Evolutionary conservation across 2,329 filamentous ascomycete species (phyloP), one percentile per base, ranked within the genome.

Genomic region (Tympanopsis confertula): DNA sequence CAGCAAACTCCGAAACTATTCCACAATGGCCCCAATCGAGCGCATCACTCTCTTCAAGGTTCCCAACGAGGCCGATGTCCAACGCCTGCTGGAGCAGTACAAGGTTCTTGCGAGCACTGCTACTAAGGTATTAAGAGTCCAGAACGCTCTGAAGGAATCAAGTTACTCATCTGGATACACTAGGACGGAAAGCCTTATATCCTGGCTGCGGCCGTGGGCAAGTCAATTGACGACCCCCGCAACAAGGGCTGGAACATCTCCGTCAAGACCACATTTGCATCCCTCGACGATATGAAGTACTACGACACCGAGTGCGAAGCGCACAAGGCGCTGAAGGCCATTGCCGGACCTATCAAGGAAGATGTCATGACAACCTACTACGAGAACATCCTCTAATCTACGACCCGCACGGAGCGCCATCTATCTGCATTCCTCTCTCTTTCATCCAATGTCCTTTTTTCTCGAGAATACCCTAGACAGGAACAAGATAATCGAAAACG

Each of bases 151-250:
- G 24, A 28, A 28, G 24, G 10, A n/a, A n/a, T n/a, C n/a, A n/a
- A n/a, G n/a, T n/a, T n/a, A n/a, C n/a, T n/a, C n/a, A n/a, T n/a
- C n/a, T n/a, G n/a, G n/a, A n/a, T n/a, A n/a, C n/a, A n/a, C n/a
- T 39, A 86, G 82, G 70, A 82, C 48, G 80, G 78, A 43, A 76
- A 82, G 52, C 76, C 76, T 1, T 86, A 86, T 54, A 82, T 86
- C 45, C 56, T 76, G 33, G 65, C 66, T 40, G 61, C 74, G 45
- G 44, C 61, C 56, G 76, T 71, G 13, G 71, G 71, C 20, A 55
- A 61, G 17, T 65, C 70, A 5, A 58, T 73, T 43, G 62, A 68
- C 5, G 76, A 82, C 47, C 61, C 69, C 14, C 72, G 78, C 20
- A 68, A 65, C 45, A 71, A 80, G 54, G 81, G 79, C 32, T 84